Evolutionary conservation across 306 rosid species (phyloP).

Genomic region (Delonix regia): DNA sequence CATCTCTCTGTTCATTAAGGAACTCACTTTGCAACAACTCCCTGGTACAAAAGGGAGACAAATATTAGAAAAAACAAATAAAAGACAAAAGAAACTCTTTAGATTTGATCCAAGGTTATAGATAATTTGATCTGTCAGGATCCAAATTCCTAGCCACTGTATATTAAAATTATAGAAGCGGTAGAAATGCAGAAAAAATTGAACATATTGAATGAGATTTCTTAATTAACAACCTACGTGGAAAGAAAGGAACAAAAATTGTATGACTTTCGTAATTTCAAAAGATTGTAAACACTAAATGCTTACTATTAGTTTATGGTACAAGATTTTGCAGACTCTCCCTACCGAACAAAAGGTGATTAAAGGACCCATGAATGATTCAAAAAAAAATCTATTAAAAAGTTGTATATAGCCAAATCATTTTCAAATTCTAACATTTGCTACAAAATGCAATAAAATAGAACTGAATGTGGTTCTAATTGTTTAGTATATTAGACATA

Average conservation of each 20-base stretch:
- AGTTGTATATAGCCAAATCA: not conserved
- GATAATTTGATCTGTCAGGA: not conserved
- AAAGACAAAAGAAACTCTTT: not conserved
- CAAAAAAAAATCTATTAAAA: slow-evolving; percentile 4
- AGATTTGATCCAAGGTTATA: slow-evolving; percentile 3
- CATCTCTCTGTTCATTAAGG: slow-evolving; percentile 81
- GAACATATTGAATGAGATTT: slow-evolving; percentile 10
- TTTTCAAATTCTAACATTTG: not conserved
- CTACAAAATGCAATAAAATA: slow-evolving; percentile 3
- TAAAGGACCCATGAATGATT: not conserved
- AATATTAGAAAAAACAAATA: too few relatives aligned
- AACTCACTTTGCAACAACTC: slow-evolving; percentile 84
- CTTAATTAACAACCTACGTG: not conserved
- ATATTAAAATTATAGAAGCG: slow-evolving; percentile 26
- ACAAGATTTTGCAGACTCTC: slow-evolving; percentile 10
- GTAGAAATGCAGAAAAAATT: slow-evolving; percentile 10
- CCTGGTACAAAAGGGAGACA: slow-evolving; percentile 57
- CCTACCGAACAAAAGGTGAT: not conserved
- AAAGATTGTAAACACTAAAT: slow-evolving; percentile 18
- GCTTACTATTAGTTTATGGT: not conserved
- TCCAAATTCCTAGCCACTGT: slow-evolving; percentile 11
- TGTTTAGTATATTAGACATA: not conserved
- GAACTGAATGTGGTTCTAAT: not conserved
- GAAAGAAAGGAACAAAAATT: not conserved
- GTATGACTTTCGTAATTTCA: not conserved